Percentiles rank a stretch among this genome's conserved stretches.
Evolutionary conservation across 2,329 filamentous ascomycete species (phyloP).

Genomic region (Geosmithia morbida): DNA sequence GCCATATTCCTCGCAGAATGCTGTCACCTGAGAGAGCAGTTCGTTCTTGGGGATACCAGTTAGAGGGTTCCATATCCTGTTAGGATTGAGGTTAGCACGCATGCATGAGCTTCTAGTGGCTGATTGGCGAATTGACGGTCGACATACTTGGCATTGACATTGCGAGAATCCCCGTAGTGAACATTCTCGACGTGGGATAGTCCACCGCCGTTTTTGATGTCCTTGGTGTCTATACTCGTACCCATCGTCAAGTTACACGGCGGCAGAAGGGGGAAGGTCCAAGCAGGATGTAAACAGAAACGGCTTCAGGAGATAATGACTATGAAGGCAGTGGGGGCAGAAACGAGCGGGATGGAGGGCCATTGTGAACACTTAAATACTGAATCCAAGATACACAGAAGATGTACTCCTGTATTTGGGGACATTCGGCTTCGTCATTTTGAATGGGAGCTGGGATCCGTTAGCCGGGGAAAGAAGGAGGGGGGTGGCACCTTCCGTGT

Average conservation of each 20-base stretch:
- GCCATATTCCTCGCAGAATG: slow-evolving; percentile 12
- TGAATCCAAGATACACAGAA: too few species aligned
- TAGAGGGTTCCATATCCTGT: neutral
- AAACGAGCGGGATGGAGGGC: neutral
- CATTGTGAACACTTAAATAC: neutral
- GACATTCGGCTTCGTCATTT: neutral
- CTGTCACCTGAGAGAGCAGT: slow-evolving; percentile 5
- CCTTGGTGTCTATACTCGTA: neutral
- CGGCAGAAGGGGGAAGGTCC: neutral
- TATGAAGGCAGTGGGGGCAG: neutral
- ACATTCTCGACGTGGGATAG: neutral
- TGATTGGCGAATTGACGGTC: neutral
- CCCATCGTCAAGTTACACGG: neutral
- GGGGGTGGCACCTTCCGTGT: neutral
- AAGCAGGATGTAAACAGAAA: neutral
- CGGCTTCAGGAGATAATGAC: neutral
- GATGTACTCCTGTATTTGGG: too few species aligned
- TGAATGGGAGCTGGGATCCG: neutral
- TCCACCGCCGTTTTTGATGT: neutral
- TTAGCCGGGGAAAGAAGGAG: neutral
- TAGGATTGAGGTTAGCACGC: neutral
- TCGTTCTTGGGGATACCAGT: neutral
- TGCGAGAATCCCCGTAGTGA: neutral
- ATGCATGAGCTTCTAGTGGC: neutral
- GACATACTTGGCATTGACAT: neutral